phyloP scores from a whole-genome alignment of 176 grass and related monocot genomes.

The Oryza glumipatula region DNA sequence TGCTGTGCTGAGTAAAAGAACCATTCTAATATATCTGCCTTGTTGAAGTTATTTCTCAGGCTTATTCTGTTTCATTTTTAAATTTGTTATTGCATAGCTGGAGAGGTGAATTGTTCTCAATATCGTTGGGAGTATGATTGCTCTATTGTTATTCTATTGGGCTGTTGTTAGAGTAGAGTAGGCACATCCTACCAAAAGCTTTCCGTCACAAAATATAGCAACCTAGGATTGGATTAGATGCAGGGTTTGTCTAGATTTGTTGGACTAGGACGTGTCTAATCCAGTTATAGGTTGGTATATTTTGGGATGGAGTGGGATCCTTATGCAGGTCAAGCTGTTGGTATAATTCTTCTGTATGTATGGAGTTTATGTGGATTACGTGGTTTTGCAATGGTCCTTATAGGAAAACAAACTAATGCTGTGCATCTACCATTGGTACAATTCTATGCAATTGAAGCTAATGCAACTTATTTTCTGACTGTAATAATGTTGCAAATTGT shows the following conservation, averaged over 20 bases:
- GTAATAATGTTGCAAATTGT: too few species aligned
- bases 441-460: too few species aligned
- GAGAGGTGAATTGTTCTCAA: background rate
- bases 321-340: background rate
- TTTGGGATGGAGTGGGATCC: background rate
- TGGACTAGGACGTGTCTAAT: too few species aligned
- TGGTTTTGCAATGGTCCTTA: too few species aligned
- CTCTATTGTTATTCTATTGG: background rate
- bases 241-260: too few species aligned
- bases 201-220: too few species aligned
- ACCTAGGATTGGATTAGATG: too few species aligned
- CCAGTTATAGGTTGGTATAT: too few species aligned
- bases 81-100: background rate
- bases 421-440: too few species aligned
- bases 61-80: background rate
- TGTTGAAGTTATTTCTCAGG: background rate
- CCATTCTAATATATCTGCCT: background rate
- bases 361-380: too few species aligned
- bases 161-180: background rate
- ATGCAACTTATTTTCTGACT: too few species aligned
- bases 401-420: too few species aligned
- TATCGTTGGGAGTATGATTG: background rate
- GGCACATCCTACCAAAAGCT: background rate
- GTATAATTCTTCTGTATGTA: background rate
- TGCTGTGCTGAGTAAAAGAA: constrained; percentile 34